Conservation (phyloP, 2,329 filamentous ascomycete genomes). For the Lachnellula suecica region DNA sequence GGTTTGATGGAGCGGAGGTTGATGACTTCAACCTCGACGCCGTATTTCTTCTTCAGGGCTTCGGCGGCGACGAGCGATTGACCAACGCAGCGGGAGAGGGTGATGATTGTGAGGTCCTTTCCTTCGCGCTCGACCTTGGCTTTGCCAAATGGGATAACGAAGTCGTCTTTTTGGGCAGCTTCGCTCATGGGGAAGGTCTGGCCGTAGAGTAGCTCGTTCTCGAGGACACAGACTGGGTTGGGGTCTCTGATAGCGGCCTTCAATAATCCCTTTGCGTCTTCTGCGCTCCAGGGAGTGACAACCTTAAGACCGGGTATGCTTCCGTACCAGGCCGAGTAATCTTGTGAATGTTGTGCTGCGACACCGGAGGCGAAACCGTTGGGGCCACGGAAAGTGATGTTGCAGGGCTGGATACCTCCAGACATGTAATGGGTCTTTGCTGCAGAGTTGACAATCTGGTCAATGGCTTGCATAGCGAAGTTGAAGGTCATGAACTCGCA, state of each 20-base stretch:
- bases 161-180: conserved; percentile 92
- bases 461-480: conserved; percentile 99
- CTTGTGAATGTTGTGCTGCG: conserved; percentile 96
- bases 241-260: conserved; percentile 98
- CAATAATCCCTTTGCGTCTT: conserved; percentile 96
- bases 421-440: conserved; percentile 99
- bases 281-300: conserved; percentile 90
- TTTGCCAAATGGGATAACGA: conserved; percentile 96
- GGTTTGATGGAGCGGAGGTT: conserved; percentile 98
- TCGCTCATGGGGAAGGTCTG: conserved; percentile 96
- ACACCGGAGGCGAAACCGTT: conserved; percentile 98
- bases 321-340: conserved; percentile 98
- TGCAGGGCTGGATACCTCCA: conserved; percentile 98
- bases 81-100: conserved; percentile 91
- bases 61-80: conserved; percentile 87
- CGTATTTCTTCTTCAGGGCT: conserved; percentile 92
- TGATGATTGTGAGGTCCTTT: conserved; percentile 94
- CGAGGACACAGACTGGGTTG: conserved; percentile 90
- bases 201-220: conserved; percentile 91
- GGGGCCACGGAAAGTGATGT: conserved; percentile 98
- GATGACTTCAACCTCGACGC: conserved; percentile 92
- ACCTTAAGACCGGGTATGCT: conserved; percentile 98
- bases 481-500: conserved; percentile 99
- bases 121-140: conserved; percentile 97
- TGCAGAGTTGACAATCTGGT: conserved; percentile 98